These are phyloP conservation scores for Fusarium sp. DNA, from an alignment of 2,329 filamentous ascomycete genomes.

Conservation along the genomic window DNA sequence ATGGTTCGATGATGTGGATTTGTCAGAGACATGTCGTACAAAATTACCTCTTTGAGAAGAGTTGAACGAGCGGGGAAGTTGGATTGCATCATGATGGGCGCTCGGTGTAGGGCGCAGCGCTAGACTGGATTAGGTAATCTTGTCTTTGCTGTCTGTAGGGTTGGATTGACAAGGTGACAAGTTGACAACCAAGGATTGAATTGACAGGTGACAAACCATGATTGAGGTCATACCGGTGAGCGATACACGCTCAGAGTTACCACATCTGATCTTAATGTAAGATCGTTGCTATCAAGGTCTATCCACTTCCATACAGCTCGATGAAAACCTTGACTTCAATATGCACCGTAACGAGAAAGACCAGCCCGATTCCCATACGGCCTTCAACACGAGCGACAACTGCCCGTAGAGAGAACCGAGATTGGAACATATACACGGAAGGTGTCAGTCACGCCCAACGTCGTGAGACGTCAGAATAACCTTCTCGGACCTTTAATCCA, in stretches of 20 bases:
- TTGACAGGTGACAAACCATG: not conserved
- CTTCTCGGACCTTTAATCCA: not conserved
- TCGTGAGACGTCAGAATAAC: not conserved
- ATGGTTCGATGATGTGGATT: not conserved
- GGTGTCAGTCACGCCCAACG: not conserved
- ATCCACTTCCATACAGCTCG: too few relatives aligned
- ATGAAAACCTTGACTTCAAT: too few relatives aligned
- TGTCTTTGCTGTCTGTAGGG: not conserved
- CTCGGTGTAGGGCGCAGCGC: not conserved
- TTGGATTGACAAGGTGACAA: not conserved
- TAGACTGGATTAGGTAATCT: not conserved
- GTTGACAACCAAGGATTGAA: too few relatives aligned
- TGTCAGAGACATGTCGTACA: not conserved
- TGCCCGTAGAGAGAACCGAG: not conserved
- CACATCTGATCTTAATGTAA: too few relatives aligned
- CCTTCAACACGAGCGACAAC: too few relatives aligned
- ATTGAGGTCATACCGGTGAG: not conserved
- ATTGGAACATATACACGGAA: rapidly evolving
- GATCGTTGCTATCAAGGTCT: too few relatives aligned
- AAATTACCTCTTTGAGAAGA: rapidly evolving
- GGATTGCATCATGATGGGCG: not conserved
- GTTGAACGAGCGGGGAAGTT: constrained; percentile 1
- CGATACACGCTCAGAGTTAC: rapidly evolving
- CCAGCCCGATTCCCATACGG: too few relatives aligned
- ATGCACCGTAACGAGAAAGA: too few relatives aligned